phyloP scores from a whole-genome alignment of 1,139 yeast species.

The Sugiyamaella sp. region DNA sequence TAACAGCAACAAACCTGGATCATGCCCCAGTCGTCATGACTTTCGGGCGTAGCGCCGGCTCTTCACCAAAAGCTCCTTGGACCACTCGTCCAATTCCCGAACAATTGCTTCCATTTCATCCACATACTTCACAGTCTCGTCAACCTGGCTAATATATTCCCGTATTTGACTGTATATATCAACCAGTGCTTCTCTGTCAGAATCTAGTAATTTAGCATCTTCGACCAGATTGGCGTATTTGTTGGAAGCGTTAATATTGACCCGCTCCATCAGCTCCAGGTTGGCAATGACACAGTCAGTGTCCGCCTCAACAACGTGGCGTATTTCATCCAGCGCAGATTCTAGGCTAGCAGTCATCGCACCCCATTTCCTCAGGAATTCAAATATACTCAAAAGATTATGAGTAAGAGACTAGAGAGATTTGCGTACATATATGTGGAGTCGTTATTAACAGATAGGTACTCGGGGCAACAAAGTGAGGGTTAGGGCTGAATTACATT shows the following conservation, averaged over 20 bases:
- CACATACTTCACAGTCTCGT: slow-evolving; percentile 51
- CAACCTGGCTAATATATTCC: slow-evolving; percentile 42
- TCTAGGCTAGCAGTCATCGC: slow-evolving; percentile 17
- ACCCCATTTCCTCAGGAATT: no score
- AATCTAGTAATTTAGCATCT: slow-evolving; percentile 34
- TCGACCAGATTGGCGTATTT: slow-evolving; percentile 38
- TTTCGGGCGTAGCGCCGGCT: slow-evolving; percentile 34
- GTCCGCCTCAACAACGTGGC: slow-evolving; percentile 40
- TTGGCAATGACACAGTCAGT: slow-evolving; percentile 39
- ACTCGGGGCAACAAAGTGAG: no score
- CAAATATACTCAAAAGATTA: no score
- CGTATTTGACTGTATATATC: slow-evolving; percentile 39
- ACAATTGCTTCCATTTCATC: slow-evolving; percentile 51
- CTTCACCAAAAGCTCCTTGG: slow-evolving; percentile 54
- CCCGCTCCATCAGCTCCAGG: slow-evolving; percentile 42
- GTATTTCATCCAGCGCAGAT: slow-evolving; percentile 26
- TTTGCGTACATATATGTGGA: no score
- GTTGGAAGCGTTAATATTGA: slow-evolving; percentile 37
- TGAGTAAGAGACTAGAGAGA: no score
- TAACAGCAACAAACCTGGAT: background rate
- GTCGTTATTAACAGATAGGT: no score
- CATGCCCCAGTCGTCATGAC: slow-evolving; percentile 1
- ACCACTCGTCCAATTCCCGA: slow-evolving; percentile 63
- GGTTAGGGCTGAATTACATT: no score
- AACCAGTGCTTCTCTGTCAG: slow-evolving; percentile 29